phyloP scores from a whole-genome alignment of 352 stramenopile genomes.

The Phytopythium montanum region DNA sequence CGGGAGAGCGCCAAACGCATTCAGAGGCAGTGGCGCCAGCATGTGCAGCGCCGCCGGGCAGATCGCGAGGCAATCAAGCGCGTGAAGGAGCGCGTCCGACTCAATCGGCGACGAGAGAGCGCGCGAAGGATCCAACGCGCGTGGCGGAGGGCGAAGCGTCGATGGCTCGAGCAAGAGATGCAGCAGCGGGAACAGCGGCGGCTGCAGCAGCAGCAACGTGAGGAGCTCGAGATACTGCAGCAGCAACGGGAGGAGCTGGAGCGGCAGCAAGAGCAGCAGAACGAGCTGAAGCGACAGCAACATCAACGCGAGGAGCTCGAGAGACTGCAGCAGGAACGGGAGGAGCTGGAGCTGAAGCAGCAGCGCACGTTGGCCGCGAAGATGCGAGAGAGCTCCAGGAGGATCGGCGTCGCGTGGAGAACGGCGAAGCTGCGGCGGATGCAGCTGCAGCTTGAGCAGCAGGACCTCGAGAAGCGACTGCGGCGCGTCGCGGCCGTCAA shows the following conservation, averaged over 20 bases:
- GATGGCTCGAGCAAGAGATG: not conserved
- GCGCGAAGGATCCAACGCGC: constrained; percentile 1
- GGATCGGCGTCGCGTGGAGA: not conserved
- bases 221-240: not conserved
- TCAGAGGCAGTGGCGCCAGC: not conserved
- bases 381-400: not conserved
- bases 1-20: constrained; percentile 2
- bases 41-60: not conserved
- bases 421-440: not conserved
- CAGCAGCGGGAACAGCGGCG: not conserved
- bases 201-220: constrained; percentile 1
- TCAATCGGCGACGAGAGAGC: not conserved
- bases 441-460: not conserved
- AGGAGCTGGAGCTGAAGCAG: not conserved
- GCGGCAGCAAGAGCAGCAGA: not conserved
- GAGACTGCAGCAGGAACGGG: not conserved
- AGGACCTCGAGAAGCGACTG: not conserved
- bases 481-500: not conserved
- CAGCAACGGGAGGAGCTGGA: not conserved
- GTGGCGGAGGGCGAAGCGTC: not conserved
- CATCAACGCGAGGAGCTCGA: not conserved
- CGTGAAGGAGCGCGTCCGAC: not conserved
- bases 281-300: not conserved
- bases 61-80: not conserved
- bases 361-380: not conserved